phyloP scores from a whole-genome alignment of 441 rosid genomes.

The Bruguiera hainesii region DNA sequence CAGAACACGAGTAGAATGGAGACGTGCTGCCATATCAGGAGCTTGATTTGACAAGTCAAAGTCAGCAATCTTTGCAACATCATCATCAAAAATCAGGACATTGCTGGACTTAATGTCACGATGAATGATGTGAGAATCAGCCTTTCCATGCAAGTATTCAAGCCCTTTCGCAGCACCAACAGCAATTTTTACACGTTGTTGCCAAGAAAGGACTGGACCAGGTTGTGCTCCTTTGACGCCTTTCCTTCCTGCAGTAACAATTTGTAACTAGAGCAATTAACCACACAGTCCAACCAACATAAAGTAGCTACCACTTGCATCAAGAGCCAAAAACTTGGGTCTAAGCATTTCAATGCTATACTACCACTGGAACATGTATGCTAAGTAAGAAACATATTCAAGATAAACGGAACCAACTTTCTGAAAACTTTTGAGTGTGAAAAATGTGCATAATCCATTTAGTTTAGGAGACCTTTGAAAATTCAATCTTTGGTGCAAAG shows the following conservation, averaged over 20 bases:
- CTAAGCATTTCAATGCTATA: no score
- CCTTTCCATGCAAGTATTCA: conserved; percentile 90
- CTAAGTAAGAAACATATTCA: no score
- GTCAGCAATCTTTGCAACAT: conserved; percentile 91
- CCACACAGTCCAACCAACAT: background rate
- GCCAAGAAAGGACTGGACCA: conserved; percentile 97
- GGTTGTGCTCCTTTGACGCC: conserved; percentile 99
- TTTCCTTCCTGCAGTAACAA: conserved; percentile 62
- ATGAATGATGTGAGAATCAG: conserved; percentile 78
- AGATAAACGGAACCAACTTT: no score
- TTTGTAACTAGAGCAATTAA: conserved; percentile 4
- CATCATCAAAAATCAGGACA: conserved; percentile 86
- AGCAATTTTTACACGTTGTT: conserved; percentile 85
- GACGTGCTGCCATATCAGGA: conserved; percentile 99
- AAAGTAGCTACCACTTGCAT: no score
- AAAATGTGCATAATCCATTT: no score
- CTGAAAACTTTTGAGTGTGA: no score
- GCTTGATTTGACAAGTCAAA: conserved; percentile 92
- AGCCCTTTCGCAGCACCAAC: conserved; percentile 91
- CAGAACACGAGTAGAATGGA: conserved; percentile 94
- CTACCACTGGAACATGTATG: no score
- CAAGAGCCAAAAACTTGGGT: no score
- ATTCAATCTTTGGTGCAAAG: conserved; percentile 5
- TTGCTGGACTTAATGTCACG: conserved; percentile 94
- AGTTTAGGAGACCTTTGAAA: no score